phyloP scores from a whole-genome alignment of 2,329 filamentous ascomycete genomes.

The Fusarium tuaranense region DNA sequence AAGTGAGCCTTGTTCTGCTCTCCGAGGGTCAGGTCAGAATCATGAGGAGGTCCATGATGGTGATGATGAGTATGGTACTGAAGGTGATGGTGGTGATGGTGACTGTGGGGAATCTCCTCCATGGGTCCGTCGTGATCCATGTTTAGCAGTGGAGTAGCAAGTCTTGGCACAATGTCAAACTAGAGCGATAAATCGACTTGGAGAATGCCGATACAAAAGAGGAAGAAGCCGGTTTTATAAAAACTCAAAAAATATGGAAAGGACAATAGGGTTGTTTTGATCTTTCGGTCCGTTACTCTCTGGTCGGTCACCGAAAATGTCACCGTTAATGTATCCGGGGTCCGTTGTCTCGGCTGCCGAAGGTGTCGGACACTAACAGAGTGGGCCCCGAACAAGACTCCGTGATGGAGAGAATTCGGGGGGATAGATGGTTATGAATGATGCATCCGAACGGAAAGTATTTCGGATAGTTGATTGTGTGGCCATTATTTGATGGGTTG shows the following conservation, averaged over 20 bases:
- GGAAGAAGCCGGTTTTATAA: neutral
- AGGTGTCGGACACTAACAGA: neutral
- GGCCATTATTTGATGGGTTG: neutral
- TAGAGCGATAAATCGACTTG: neutral
- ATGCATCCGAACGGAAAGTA: neutral
- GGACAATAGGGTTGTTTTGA: neutral
- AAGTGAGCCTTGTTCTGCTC: slow-evolving; percentile 45
- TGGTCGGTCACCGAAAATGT: slow-evolving; percentile 4
- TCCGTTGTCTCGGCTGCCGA: neutral
- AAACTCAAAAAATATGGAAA: neutral
- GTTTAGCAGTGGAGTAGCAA: neutral
- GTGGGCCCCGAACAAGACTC: slow-evolving; percentile 4
- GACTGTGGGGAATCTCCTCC: slow-evolving; percentile 24
- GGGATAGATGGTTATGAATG: neutral
- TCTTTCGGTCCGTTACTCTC: slow-evolving; percentile 6
- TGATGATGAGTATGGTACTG: slow-evolving; percentile 40
- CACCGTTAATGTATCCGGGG: slow-evolving; percentile 7
- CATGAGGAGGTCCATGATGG: slow-evolving; percentile 32
- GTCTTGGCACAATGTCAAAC: neutral
- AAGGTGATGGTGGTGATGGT: slow-evolving; percentile 39
- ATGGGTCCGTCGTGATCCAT: slow-evolving; percentile 23
- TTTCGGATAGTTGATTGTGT: neutral
- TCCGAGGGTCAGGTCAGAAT: slow-evolving; percentile 25
- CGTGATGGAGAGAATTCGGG: neutral
- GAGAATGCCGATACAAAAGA: neutral